phyloP scores from a whole-genome alignment of 2,329 filamentous ascomycete genomes.

The Aphanocladium album region DNA sequence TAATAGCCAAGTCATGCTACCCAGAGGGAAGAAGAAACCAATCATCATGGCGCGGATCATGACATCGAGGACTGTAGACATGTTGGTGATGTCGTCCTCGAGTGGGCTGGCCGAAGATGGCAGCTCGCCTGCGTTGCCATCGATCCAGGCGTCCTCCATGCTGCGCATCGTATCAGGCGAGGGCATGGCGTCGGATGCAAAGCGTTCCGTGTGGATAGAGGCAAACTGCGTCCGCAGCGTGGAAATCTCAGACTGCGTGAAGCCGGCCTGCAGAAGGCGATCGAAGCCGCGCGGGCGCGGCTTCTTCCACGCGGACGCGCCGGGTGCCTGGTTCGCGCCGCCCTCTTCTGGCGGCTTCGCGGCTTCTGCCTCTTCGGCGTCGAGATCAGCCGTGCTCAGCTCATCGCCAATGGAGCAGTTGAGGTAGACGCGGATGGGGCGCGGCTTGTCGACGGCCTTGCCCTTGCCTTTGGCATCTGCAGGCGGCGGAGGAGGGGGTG shows the following conservation, averaged over 20 bases:
- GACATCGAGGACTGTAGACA: conserved; percentile 64
- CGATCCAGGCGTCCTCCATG: conserved; percentile 89
- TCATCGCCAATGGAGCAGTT: conserved; percentile 86
- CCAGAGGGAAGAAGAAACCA: conserved; percentile 93
- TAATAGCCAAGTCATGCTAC: conserved; percentile 77
- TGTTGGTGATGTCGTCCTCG: conserved; percentile 47
- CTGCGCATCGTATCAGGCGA: conserved; percentile 67
- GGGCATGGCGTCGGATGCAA: conserved; percentile 86
- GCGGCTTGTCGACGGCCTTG: conserved; percentile 54
- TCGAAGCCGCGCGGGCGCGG: conserved; percentile 70
- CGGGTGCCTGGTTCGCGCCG: conserved; percentile 41
- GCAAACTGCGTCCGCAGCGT: conserved; percentile 84
- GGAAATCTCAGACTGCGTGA: conserved; percentile 77
- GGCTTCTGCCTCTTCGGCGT: conserved; percentile 54
- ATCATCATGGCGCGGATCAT: conserved; percentile 83
- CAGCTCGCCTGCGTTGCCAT: conserved; percentile 51
- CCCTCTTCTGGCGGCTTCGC: conserved; percentile 33
- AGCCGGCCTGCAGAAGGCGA: conserved; percentile 72
- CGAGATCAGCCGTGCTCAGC: conserved; percentile 64
- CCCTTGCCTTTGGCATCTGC: conserved; percentile 38
- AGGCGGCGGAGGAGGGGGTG: conserved; percentile 20
- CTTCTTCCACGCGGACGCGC: conserved; percentile 21
- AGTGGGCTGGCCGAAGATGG: conserved; percentile 30
- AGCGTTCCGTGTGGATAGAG: conserved; percentile 73
- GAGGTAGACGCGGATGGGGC: conserved; percentile 65